Conservation (phyloP, 768 basidiomycete genomes). For the Solioccasus polychromus region DNA sequence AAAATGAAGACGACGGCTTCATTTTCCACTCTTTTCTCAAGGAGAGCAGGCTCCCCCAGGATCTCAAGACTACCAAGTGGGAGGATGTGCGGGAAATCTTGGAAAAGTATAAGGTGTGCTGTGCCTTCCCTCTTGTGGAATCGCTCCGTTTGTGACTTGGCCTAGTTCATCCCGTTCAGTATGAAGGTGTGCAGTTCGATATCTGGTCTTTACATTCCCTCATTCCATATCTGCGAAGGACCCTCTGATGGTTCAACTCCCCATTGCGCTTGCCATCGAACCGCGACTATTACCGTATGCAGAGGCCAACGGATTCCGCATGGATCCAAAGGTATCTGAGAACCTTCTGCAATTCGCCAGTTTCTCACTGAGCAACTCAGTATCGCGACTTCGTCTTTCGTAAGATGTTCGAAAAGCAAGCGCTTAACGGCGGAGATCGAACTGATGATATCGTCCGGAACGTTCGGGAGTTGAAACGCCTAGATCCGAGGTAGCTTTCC, state of each 20-base stretch:
- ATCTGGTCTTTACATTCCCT: not conserved
- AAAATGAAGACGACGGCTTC: slow-evolving; percentile 74
- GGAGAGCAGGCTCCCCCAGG: slow-evolving; percentile 63
- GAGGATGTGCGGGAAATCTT: slow-evolving; percentile 64
- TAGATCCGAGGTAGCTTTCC: slow-evolving; percentile 59
- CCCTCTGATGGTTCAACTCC: slow-evolving; percentile 74
- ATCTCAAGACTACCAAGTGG: slow-evolving; percentile 57
- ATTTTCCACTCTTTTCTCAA: slow-evolving; percentile 65
- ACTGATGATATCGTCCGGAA: slow-evolving; percentile 65
- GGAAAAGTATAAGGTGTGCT: slow-evolving; percentile 61
- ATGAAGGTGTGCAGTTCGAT: slow-evolving; percentile 47
- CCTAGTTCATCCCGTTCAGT: slow-evolving; percentile 76
- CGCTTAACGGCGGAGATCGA: slow-evolving; percentile 46
- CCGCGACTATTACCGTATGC: slow-evolving; percentile 72
- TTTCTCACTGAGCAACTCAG: slow-evolving; percentile 35
- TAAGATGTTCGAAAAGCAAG: slow-evolving; percentile 72
- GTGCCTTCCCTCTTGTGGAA: slow-evolving; percentile 8
- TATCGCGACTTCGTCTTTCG: slow-evolving; percentile 86
- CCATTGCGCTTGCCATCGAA: slow-evolving; percentile 73
- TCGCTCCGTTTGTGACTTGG: slow-evolving; percentile 14
- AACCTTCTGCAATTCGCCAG: not conserved
- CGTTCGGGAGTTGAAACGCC: slow-evolving; percentile 66
- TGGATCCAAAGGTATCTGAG: slow-evolving; percentile 66
- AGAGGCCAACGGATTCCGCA: slow-evolving; percentile 67
- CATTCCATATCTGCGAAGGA: slow-evolving; percentile 43